A percentile compares a stretch with the other conserved stretches of the same genome.
These are phyloP conservation scores for Plectosphaerella plurivora DNA, from an alignment of 2,329 filamentous ascomycete species.

Conservation along the genomic window DNA sequence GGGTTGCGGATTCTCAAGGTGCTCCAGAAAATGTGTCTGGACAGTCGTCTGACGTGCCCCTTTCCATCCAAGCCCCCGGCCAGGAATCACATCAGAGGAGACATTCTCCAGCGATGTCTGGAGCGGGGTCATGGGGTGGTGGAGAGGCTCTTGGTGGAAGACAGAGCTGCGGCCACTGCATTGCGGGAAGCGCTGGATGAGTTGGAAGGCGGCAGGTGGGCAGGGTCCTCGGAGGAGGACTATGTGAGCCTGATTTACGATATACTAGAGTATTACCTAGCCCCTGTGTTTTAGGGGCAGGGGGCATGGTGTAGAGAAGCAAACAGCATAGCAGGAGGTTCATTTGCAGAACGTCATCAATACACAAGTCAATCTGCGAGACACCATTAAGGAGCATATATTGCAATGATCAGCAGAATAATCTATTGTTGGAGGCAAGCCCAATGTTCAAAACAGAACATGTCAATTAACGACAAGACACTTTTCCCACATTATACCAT, in stretches of 20 bases:
- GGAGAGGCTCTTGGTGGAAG: slow-evolving; percentile 32
- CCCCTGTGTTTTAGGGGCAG: slow-evolving; percentile 37
- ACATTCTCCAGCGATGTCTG: slow-evolving; percentile 54
- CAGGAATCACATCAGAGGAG: slow-evolving; percentile 62
- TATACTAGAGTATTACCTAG: slow-evolving; percentile 49
- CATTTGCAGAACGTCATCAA: too few relatives aligned
- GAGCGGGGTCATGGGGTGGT: slow-evolving; percentile 32
- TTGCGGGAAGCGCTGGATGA: slow-evolving; percentile 46
- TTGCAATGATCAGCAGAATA: too few relatives aligned
- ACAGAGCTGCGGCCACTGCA: slow-evolving; percentile 18
- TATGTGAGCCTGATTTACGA: slow-evolving; percentile 49
- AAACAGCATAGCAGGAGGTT: too few relatives aligned
- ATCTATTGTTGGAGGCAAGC: too few relatives aligned
- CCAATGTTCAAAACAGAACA: too few relatives aligned
- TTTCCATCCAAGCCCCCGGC: slow-evolving; percentile 28
- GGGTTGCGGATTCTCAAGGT: slow-evolving; percentile 68
- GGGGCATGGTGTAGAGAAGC: background rate
- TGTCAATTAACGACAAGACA: too few relatives aligned
- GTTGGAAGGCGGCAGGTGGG: slow-evolving; percentile 41
- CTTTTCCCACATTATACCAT: too few relatives aligned
- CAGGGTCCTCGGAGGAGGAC: slow-evolving; percentile 19
- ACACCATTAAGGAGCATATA: too few relatives aligned
- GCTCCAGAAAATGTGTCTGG: slow-evolving; percentile 63
- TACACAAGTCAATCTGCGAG: too few relatives aligned
- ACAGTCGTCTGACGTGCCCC: slow-evolving; percentile 42